Evolutionary conservation across 2,329 filamentous ascomycete species (phyloP).

Genomic region (Lasiodiplodia citricola): DNA sequence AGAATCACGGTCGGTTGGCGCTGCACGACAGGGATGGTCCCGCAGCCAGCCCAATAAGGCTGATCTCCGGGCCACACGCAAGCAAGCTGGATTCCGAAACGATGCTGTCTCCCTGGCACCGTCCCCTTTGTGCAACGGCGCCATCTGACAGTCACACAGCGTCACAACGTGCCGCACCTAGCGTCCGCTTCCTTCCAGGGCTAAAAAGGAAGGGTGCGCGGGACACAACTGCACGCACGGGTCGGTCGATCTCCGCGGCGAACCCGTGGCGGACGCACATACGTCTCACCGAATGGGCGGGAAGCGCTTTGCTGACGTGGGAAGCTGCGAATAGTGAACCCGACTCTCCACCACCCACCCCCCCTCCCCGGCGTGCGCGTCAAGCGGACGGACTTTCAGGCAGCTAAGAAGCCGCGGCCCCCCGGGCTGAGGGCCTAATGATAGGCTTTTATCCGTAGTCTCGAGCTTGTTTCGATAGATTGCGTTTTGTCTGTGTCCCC

Average conservation of each 20-base stretch:
- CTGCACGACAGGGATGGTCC: not conserved
- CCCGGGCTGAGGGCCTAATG: not conserved
- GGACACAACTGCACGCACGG: not conserved
- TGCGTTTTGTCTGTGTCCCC: not conserved
- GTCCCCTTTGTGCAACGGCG: not conserved
- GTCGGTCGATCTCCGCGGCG: not conserved
- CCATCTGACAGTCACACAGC: not conserved
- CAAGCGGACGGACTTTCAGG: not conserved
- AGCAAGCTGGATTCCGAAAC: not conserved
- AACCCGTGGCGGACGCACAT: not conserved
- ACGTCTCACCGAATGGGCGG: not conserved
- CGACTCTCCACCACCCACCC: not conserved
- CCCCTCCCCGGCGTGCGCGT: too few species aligned
- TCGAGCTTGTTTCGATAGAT: not conserved
- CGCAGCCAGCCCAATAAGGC: slow-evolving; percentile 9
- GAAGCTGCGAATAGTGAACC: not conserved
- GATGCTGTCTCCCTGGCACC: not conserved
- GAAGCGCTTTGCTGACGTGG: slow-evolving; percentile 7
- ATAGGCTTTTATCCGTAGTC: not conserved
- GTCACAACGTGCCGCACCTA: slow-evolving; percentile 11
- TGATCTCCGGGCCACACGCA: not conserved
- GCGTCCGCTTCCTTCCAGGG: slow-evolving; percentile 2
- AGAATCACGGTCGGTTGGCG: not conserved
- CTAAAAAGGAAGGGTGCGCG: not conserved
- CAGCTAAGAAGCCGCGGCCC: not conserved